Evolutionary conservation across 164 flowering plant species (phyloP).

Genomic region (Nymphaea colorata): DNA sequence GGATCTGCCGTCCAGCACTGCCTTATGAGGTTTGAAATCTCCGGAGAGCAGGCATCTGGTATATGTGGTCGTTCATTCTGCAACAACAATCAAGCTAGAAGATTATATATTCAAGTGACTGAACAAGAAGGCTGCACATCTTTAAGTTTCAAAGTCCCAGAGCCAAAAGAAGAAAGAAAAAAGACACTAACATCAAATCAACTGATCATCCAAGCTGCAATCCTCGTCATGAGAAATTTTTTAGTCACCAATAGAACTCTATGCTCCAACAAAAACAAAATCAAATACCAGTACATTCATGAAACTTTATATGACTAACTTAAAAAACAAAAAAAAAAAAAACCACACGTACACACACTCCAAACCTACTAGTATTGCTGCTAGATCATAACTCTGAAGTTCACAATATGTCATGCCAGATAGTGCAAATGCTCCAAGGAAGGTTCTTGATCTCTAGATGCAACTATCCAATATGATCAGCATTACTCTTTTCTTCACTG

Average conservation of each 20-base stretch:
- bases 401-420: too few species aligned
- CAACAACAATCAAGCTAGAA: slow-evolving; percentile 1
- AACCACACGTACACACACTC: too few species aligned
- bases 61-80: slow-evolving; percentile 89
- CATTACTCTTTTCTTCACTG: too few species aligned
- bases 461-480: too few species aligned
- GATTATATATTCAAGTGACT: background rate
- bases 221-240: too few species aligned
- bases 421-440: too few species aligned
- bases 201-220: background rate
- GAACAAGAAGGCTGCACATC: background rate
- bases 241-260: too few species aligned
- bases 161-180: background rate
- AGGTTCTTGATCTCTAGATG: too few species aligned
- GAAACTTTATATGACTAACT: background rate
- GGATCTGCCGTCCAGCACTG: slow-evolving; percentile 91
- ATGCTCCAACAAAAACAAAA: background rate
- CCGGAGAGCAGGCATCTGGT: slow-evolving; percentile 82
- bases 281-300: background rate
- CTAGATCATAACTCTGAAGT: too few species aligned
- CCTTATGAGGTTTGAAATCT: slow-evolving; percentile 72
- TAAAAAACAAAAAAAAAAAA: too few species aligned
- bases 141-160: background rate
- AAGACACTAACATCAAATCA: background rate
- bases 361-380: too few species aligned